phyloP scores from a whole-genome alignment of 164 flowering plant genomes.

The Amborella trichopoda region DNA sequence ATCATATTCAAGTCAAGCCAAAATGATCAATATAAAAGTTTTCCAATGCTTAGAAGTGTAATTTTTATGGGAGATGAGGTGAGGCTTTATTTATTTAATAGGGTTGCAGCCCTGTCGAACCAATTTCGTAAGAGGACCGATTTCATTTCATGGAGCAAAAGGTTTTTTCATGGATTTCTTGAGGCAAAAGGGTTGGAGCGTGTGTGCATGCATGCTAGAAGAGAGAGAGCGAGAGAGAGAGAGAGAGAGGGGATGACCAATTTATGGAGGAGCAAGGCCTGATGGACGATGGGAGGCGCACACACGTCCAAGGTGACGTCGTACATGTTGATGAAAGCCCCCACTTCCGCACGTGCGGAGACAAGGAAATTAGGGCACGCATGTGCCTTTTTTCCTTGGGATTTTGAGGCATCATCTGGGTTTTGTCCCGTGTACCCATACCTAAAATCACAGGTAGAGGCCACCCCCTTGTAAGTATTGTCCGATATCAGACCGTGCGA shows the following conservation, averaged over 20 bases:
- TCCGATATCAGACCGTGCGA: constrained; percentile 4
- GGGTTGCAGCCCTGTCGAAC: too few relatives aligned
- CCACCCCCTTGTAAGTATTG: neutral
- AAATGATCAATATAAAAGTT: too few relatives aligned
- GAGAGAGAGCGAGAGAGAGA: constrained; percentile 2
- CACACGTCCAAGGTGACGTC: constrained; percentile 4
- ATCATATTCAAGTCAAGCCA: too few relatives aligned
- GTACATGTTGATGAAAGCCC: constrained; percentile 4
- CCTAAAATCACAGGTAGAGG: neutral
- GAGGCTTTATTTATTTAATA: too few relatives aligned
- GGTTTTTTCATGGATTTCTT: too few relatives aligned
- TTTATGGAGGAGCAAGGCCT: neutral
- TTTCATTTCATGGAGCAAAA: too few relatives aligned
- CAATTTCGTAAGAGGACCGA: too few relatives aligned
- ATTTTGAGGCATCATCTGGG: too few relatives aligned
- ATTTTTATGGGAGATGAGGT: too few relatives aligned
- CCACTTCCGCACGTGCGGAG: neutral
- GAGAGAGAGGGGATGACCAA: constrained; percentile 2
- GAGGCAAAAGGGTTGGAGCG: too few relatives aligned
- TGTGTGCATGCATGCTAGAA: too few relatives aligned
- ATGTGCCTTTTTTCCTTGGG: neutral
- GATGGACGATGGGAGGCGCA: constrained; percentile 3
- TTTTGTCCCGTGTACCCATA: constrained; percentile 1
- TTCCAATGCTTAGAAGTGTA: too few relatives aligned
- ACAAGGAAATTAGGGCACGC: neutral